phyloP scores from a whole-genome alignment of 208 protist species.

The Strigomonas oncopelti region DNA sequence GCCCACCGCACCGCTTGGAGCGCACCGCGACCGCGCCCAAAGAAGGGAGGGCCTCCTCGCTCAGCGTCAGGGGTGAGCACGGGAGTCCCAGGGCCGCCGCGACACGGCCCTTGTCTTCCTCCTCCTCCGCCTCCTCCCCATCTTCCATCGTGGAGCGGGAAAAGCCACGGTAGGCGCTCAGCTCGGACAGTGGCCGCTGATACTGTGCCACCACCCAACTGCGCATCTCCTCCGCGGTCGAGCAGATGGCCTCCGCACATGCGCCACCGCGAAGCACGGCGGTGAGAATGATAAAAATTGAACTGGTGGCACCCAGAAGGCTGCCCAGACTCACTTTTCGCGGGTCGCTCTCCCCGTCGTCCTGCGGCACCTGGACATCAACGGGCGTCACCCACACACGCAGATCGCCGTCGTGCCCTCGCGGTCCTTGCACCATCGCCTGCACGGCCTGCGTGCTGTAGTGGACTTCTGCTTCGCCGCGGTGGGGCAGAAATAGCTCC shows the following conservation, averaged over 20 bases:
- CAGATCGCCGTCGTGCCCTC: not conserved
- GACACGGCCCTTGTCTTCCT: not conserved
- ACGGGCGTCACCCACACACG: not conserved
- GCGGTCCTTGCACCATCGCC: not conserved
- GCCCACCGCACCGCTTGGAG: constrained; percentile 1
- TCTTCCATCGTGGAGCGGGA: not conserved
- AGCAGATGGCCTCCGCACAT: not conserved
- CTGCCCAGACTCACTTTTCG: not conserved
- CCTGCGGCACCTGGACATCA: not conserved
- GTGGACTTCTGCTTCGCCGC: not conserved
- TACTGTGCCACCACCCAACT: not conserved
- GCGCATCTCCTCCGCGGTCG: not conserved
- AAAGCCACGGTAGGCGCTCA: not conserved
- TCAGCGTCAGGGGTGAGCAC: not conserved
- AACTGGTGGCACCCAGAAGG: not conserved
- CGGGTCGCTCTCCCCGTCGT: too few species aligned
- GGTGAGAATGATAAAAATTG: not conserved
- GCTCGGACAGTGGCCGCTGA: not conserved
- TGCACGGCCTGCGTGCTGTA: not conserved
- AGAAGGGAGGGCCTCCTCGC: not conserved
- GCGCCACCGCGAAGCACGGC: not conserved
- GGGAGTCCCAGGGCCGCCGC: not conserved
- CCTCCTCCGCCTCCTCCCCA: not conserved
- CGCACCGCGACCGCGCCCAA: not conserved
- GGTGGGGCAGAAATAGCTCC: constrained; percentile 47